These are phyloP conservation scores for Salvia sclarea DNA, from an alignment of 305 asterid species.

Conservation along the genomic window DNA sequence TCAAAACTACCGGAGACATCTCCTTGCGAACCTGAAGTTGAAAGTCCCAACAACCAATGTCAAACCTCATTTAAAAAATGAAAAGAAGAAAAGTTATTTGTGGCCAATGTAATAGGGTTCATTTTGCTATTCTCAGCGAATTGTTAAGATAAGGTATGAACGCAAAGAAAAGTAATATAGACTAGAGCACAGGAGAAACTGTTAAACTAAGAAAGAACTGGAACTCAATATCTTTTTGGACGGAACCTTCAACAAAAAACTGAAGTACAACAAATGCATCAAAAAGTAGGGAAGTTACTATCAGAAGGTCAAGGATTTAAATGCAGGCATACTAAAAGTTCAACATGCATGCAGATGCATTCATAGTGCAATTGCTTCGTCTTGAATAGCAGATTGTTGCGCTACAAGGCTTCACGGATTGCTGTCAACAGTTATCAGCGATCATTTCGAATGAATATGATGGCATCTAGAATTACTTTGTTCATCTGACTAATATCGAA, in stretches of 20 bases:
- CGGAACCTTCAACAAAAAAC: neutral
- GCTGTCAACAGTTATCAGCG: neutral
- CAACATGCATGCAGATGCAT: neutral
- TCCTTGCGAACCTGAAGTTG: conserved; percentile 80
- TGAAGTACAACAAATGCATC: neutral
- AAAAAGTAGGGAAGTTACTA: neutral
- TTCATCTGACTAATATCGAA: neutral
- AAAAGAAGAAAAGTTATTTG: neutral
- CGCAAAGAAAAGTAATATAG: neutral
- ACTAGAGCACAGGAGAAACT: conserved; percentile 3
- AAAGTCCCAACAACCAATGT: conserved; percentile 26
- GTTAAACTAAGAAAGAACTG: neutral
- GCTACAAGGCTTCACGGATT: neutral
- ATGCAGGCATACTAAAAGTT: neutral
- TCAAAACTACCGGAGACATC: conserved; percentile 77
- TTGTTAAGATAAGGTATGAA: neutral
- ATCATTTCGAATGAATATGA: neutral
- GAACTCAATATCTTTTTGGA: neutral
- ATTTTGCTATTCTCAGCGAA: neutral
- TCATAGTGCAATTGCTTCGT: conserved; percentile 4
- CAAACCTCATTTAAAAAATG: conserved; percentile 20
- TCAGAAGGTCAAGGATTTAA: conserved; percentile 7
- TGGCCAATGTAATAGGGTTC: neutral
- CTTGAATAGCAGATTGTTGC: neutral
- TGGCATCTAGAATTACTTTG: neutral